phyloP scores from a whole-genome alignment of 495 filamentous ascomycete genomes.

The Massariosphaeria phaeospora region DNA sequence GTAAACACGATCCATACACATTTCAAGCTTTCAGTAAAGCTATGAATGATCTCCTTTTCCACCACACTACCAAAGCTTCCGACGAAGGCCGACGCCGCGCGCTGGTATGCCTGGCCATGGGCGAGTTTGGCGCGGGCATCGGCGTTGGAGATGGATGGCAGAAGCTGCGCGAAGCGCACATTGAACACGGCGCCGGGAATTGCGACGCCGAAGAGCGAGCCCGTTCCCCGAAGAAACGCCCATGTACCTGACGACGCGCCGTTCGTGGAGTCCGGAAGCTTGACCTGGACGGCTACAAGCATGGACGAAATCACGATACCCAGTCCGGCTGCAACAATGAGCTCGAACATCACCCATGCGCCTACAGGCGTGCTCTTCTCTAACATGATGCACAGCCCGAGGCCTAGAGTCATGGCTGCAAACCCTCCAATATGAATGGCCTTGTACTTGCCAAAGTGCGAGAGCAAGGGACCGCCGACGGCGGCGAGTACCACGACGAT shows the following conservation, averaged over 20 bases:
- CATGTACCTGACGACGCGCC: constrained; percentile 51
- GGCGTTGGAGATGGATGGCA: neutral
- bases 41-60: neutral
- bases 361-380: constrained; percentile 40
- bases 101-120: constrained; percentile 20
- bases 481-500: constrained; percentile 48
- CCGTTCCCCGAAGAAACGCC: constrained; percentile 54
- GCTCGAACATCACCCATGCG: constrained; percentile 47
- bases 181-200: constrained; percentile 53
- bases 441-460: constrained; percentile 45
- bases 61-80: constrained; percentile 2
- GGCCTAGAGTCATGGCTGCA: constrained; percentile 44
- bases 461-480: constrained; percentile 43
- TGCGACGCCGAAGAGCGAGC: constrained; percentile 59
- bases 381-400: constrained; percentile 45
- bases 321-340: constrained; percentile 46
- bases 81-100: constrained; percentile 12
- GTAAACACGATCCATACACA: constrained; percentile 18
- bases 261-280: constrained; percentile 42
- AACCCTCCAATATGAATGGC: constrained; percentile 52
- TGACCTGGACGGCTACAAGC: constrained; percentile 49
- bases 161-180: neutral
- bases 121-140: constrained; percentile 1
- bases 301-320: constrained; percentile 47
- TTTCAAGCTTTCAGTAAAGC: constrained; percentile 17